Conservation (phyloP, 257 asterid species). For the Orobanche coerulescens region DNA sequence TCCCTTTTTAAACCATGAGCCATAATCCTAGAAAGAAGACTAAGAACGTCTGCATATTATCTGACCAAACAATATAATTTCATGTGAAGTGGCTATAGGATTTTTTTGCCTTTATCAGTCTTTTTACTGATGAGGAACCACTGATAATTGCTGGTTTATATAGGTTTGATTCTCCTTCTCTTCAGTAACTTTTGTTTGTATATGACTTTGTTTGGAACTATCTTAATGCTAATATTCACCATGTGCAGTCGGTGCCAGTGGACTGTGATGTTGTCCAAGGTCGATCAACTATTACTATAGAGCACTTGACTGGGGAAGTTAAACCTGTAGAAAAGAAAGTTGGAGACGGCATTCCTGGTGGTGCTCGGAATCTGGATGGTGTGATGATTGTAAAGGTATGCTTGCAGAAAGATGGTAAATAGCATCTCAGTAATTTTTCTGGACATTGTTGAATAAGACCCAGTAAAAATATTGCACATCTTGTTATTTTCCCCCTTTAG, state of each 20-base stretch:
- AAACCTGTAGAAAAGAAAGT: constrained; percentile 66
- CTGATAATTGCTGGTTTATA: not conserved
- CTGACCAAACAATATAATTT: not conserved
- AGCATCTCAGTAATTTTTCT: not conserved
- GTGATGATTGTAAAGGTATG: constrained; percentile 93
- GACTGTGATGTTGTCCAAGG: constrained; percentile 90
- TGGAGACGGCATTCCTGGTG: constrained; percentile 97
- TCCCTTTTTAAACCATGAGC: not conserved
- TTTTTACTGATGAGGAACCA: constrained; percentile 3
- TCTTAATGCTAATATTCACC: constrained; percentile 23
- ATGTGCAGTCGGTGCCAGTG: constrained; percentile 91
- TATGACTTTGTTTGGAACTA: constrained; percentile 18
- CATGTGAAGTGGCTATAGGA: not conserved
- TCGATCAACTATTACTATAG: constrained; percentile 86
- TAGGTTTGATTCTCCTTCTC: not conserved
- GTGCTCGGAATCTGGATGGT: constrained; percentile 94
- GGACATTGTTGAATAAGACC: not conserved
- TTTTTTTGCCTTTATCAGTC: not conserved
- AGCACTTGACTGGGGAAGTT: constrained; percentile 96
- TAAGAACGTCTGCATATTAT: not conserved
- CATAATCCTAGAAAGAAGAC: not conserved
- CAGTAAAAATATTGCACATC: not conserved
- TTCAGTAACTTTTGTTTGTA: constrained; percentile 12
- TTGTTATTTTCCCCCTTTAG: not conserved
- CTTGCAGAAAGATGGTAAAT: too few relatives aligned